Evolutionary conservation across 768 basidiomycete species (phyloP), one percentile per base, ranked within the genome.

Genomic region (Pleurotus citrinopileatus): DNA sequence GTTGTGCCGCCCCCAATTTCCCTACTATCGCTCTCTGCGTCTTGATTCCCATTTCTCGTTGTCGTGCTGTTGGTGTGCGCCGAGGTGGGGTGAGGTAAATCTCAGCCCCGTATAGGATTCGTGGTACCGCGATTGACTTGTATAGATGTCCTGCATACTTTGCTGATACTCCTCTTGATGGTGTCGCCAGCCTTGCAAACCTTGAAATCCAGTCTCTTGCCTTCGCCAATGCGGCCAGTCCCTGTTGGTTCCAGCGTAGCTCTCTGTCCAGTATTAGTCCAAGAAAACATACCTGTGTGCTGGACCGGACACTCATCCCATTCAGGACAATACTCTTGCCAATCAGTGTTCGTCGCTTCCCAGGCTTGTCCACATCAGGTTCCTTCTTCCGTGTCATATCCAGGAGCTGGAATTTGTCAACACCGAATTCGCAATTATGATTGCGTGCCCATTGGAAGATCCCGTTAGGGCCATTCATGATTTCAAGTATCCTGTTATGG

Each of bases 231-330:
- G 55, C 55, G 12, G 52, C 52, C 12, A 40, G 46, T 17, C 55
- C 43, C 40, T 64, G 64, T 20, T 54, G 52, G 8, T 62, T 57
- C 45, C 59, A 71, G 0, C 51, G n/a, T 2, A 73, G 60, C 44
- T 62, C 57, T 3, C 63, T 47, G 59, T 72, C 67, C 0, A 72
- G 19, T 4, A 58, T 26, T 0, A 75, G 55, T 0, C 72, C 73
- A 0, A 74, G 62, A 50, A 68, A 67, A 28, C 64, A 66, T 47
- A 61, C 56, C 0, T 52, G 29, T 3, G 13, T 26, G 8, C 47
- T 15, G 3, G 67, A 57, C n/a, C 53, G 28, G 48, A 70, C 63
- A n/a, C 38, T 43, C 22, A 60, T 27, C 1, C 29, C 27, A 1
- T 43, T 42, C 1, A 69, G 56, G 15, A 17, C 8, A 3, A 61